Evolutionary conservation across 1,139 yeast genomes (phyloP).

Genomic region (Diutina scorzettiae): DNA sequence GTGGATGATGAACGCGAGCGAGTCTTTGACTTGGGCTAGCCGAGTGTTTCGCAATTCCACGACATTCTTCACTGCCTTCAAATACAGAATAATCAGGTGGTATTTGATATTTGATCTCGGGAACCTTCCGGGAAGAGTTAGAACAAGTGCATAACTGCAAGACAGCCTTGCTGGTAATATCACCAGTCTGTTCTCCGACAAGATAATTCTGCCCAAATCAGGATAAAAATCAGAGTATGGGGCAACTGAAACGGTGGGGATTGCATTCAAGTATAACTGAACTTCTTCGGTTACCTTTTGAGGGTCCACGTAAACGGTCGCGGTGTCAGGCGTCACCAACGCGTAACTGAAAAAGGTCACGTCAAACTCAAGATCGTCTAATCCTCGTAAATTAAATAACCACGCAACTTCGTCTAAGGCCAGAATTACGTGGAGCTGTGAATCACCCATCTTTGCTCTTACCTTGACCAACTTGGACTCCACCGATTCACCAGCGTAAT

Average conservation of each 20-base stretch:
- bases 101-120: constrained; percentile 15
- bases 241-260: constrained; percentile 20
- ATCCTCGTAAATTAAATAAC: constrained; percentile 39
- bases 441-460: constrained; percentile 16
- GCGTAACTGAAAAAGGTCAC: constrained; percentile 42
- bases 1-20: constrained; percentile 29
- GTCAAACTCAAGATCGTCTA: constrained; percentile 31
- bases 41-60: constrained; percentile 28
- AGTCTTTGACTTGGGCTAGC: constrained; percentile 33
- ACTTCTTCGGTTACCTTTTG: constrained; percentile 17
- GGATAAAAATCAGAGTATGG: constrained; percentile 20
- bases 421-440: constrained; percentile 24
- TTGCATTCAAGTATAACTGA: constrained; percentile 15
- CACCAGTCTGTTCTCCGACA: constrained; percentile 14
- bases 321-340: constrained; percentile 19
- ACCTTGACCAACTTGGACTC: constrained; percentile 21
- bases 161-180: constrained; percentile 22
- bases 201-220: constrained; percentile 21
- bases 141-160: constrained; percentile 24
- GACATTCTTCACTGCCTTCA: constrained; percentile 26
- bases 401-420: constrained; percentile 45
- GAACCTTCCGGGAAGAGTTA: constrained; percentile 19
- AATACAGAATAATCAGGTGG: constrained; percentile 23
- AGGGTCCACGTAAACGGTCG: constrained; percentile 27
- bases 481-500: constrained; percentile 34